Evolutionary conservation across 306 rosid genomes (phyloP).

Genomic region (Astragalus glycyphyllos): DNA sequence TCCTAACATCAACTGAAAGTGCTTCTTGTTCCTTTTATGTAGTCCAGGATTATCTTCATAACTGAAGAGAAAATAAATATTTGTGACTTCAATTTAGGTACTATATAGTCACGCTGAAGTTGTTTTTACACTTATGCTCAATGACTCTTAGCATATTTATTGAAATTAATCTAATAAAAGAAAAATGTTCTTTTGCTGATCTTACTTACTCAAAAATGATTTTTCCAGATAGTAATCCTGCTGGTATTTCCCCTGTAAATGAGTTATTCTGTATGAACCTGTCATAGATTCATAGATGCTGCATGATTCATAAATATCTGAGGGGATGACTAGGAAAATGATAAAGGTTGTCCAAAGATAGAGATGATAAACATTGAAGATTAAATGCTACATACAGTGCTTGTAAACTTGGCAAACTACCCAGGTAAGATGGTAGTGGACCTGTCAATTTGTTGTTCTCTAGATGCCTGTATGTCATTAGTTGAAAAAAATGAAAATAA

Average conservation of each 20-base stretch:
- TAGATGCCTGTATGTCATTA: constrained; percentile 72
- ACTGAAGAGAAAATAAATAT: constrained; percentile 53
- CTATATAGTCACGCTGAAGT: constrained; percentile 23
- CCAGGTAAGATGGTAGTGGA: constrained; percentile 76
- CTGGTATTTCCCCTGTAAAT: constrained; percentile 82
- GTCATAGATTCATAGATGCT: constrained; percentile 45
- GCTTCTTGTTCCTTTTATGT: constrained; percentile 60
- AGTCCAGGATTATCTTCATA: constrained; percentile 66
- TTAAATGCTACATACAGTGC: constrained; percentile 72
- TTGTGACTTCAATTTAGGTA: constrained; percentile 30
- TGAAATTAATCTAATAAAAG: constrained; percentile 12
- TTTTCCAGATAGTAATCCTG: constrained; percentile 64
- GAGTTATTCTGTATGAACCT: constrained; percentile 94
- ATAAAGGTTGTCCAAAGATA: constrained; percentile 20
- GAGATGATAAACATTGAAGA: constrained; percentile 29
- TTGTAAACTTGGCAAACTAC: constrained; percentile 76
- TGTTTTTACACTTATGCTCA: constrained; percentile 6
- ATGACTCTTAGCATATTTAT: not conserved
- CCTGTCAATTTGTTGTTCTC: constrained; percentile 90
- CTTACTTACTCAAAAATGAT: constrained; percentile 70
- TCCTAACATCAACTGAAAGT: constrained; percentile 69
- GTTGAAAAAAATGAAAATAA: constrained; percentile 5
- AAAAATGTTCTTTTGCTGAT: constrained; percentile 20
- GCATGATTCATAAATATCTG: constrained; percentile 25
- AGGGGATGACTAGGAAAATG: constrained; percentile 37